Evolutionary conservation across 345 rosid genomes (phyloP).

Genomic region (Conringia planisiliqua): DNA sequence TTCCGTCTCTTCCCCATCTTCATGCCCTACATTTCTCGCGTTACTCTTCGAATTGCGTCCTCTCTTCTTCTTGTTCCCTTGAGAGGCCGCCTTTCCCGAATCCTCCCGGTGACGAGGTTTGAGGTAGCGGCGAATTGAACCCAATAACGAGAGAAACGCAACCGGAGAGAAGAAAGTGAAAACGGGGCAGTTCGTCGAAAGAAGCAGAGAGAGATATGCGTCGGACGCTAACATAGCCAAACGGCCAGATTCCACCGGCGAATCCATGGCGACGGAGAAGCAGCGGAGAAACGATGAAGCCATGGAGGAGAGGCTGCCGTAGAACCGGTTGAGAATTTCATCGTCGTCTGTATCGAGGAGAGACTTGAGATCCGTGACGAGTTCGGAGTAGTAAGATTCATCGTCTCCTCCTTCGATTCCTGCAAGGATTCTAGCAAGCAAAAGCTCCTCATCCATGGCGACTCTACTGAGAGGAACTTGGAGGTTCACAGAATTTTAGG

Average conservation of each 20-base stretch:
- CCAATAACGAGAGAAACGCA: slow-evolving; percentile 65
- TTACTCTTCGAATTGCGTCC: slow-evolving; percentile 20
- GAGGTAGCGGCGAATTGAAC: slow-evolving; percentile 63
- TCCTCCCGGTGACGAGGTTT: slow-evolving; percentile 35
- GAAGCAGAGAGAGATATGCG: slow-evolving; percentile 58
- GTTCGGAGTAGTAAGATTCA: slow-evolving; percentile 28
- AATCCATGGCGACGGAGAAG: slow-evolving; percentile 66
- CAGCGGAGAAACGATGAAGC: slow-evolving; percentile 48
- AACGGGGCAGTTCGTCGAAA: slow-evolving; percentile 63
- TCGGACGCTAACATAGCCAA: slow-evolving; percentile 55
- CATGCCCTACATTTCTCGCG: slow-evolving; percentile 16
- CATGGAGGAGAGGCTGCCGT: slow-evolving; percentile 47
- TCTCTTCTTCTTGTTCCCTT: slow-evolving; percentile 37
- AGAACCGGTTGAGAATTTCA: slow-evolving; percentile 43
- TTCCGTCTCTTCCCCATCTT: slow-evolving; percentile 28
- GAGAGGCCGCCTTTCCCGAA: background rate
- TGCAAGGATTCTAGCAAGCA: slow-evolving; percentile 27
- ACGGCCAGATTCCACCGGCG: slow-evolving; percentile 32
- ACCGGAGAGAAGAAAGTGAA: slow-evolving; percentile 78
- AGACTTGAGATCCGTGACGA: slow-evolving; percentile 47
- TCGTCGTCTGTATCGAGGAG: slow-evolving; percentile 48
- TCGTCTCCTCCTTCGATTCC: slow-evolving; percentile 27
- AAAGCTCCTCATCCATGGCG: slow-evolving; percentile 34
- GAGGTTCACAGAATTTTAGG: slow-evolving; percentile 9
- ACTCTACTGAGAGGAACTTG: background rate